Base-by-base conservation (phyloP, 192 early-diverging fungal species). In the Phycomyces nitens region DNA sequence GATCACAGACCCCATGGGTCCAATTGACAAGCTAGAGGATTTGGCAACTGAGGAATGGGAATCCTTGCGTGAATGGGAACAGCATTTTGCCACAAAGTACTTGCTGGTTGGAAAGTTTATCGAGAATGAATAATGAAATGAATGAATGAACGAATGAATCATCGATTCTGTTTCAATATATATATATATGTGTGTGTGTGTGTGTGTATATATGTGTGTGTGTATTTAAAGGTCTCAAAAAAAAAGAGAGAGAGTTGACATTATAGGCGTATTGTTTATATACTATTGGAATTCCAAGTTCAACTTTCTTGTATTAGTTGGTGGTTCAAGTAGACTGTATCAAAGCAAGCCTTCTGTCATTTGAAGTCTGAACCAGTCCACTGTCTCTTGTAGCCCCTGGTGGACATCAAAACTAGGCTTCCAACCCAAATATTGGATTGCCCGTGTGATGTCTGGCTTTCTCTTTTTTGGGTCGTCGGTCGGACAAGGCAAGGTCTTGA, bases 71-170 rank as follows among this genome's bases (percentile, higher is more conserved):
- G 91, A 92, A 49, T 98, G 96, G 96, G 85, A 56, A 50, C 63
- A 59, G 44, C 88, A 89, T 66, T 96, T 96, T 80, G 80, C 73
- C 27, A 72, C 73, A 54, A 98, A 98, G 68, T 96, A 92, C 68
- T 71, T 83, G 59, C 77, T 81, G 22, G 83, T 92, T 10, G 90
- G 90, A 22, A 82, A 79, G 43, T 74, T 92, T 42, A 77, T 89
- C 22, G 79, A 83, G 56, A 78, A 81, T 58, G 69, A 78, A 61
- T 56, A 47, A 64, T 40, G 8, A 27, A 58, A 18, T n/a, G 11
- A n/a, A n/a, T n/a, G n/a, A n/a, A n/a, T n/a, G n/a, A n/a, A n/a
- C n/a, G 56, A 78, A 81, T 58, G 69, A 78, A 61, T 56, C 29
- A 64, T 5, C 7, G 29, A 34, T 34, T 34, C 29, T 34, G 7